Conservation (phyloP, 2,329 filamentous ascomycete species). For the Paecilomyces formosus region DNA sequence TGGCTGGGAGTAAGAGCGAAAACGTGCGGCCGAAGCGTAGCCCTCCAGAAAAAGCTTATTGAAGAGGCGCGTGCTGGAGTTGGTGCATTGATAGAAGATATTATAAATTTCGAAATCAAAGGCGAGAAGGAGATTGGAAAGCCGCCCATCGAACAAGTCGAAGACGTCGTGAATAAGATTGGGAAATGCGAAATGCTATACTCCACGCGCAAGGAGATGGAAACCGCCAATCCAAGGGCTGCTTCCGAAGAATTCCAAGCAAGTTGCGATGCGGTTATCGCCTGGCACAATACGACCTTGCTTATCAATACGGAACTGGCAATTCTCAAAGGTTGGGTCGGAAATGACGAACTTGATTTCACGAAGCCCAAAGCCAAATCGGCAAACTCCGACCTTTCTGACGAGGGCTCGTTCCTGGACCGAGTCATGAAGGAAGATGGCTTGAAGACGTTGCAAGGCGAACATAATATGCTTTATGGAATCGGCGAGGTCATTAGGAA, state of each 20-base stretch:
- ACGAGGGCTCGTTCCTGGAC: conserved; percentile 91
- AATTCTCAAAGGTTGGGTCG: conserved; percentile 92
- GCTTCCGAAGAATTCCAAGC: conserved; percentile 70
- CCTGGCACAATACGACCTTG: conserved; percentile 95
- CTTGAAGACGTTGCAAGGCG: conserved; percentile 78
- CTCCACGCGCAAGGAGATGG: conserved; percentile 68
- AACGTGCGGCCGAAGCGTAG: conserved; percentile 72
- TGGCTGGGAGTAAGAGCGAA: conserved; percentile 86
- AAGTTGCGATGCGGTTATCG: conserved; percentile 79
- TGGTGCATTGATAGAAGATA: conserved; percentile 71
- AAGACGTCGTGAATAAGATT: conserved; percentile 82
- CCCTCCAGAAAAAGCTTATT: conserved; percentile 78
- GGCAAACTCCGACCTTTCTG: conserved; percentile 65
- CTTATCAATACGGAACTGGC: conserved; percentile 92
- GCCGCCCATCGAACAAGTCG: conserved; percentile 77
- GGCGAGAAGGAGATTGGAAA: conserved; percentile 89
- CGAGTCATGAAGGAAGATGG: conserved; percentile 93
- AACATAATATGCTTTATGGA: conserved; percentile 72
- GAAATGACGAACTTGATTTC: conserved; percentile 92
- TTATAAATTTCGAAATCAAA: conserved; percentile 89
- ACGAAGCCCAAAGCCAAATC: conserved; percentile 64
- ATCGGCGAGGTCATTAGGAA: conserved; percentile 85
- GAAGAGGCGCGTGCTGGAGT: conserved; percentile 73
- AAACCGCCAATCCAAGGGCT: conserved; percentile 66
- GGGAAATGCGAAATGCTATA: conserved; percentile 82